Base-by-base conservation (phyloP, 495 filamentous ascomycete species). In the Lasiosphaeria hispida region DNA sequence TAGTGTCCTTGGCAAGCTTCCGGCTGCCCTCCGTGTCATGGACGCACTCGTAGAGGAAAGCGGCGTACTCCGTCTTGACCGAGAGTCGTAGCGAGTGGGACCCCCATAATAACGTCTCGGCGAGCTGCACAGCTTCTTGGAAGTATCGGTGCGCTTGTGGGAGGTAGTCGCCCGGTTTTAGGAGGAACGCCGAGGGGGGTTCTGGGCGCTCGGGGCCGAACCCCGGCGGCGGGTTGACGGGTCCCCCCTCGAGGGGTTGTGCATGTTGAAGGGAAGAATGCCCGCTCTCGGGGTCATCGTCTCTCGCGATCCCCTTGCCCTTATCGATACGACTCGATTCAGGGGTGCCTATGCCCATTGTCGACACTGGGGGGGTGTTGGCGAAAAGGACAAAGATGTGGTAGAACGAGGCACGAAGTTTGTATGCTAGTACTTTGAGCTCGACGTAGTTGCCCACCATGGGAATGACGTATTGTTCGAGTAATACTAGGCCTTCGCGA, bases 301-400 rank as follows among this genome's bases (percentile, higher is more conserved):
- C 65, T 30, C 69, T 69, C 13, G 72, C 75, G 15, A 76, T 57
- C 11, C 74, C 75, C 42, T 77, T 80, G 13, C 77, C 77, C 57
- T 80, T 78, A 52, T 77, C 74, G 37, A 71, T 39, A 7, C 70
- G 69, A 18, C 64, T 58, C 11, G 60, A 54, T 9, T 74, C 70
- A 11, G 72, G 71, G 0, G 68, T 72, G 48, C 59, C 64, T 45
- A 69, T 48, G 14, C 68, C 70, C 62, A 75, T 69, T 18, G 64
- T 48, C 2, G 76, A 77, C 1, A 83, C 73, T 0, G 74, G 68
- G 0, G 81, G 81, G 6, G 77, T 74, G 72, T 97, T 96, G 75
- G 96, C 91, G 68, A 96, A 98, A 13, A 97, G 81, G 50, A 96
- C 96, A 67, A 96, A 96, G 57, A 98, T 90, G 75, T 98, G 94